Evolutionary conservation across 331 rosid genomes (phyloP).

Genomic region (Stylosanthes scabra): DNA sequence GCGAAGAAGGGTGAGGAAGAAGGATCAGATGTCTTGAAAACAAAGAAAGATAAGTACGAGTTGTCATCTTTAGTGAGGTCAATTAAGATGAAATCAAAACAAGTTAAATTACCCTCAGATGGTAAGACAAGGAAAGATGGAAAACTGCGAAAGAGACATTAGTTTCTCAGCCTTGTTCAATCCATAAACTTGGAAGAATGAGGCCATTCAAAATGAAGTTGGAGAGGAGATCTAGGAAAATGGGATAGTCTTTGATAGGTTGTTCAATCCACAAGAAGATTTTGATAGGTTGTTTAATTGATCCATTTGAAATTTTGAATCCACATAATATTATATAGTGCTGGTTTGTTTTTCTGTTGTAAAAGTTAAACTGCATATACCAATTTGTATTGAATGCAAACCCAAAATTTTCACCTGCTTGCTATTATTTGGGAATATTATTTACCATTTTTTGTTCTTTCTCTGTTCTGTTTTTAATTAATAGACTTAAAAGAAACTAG

Average conservation of each 20-base stretch:
- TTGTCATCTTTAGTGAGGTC: slow-evolving; percentile 71
- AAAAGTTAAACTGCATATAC: slow-evolving; percentile 17
- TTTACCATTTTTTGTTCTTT: no score
- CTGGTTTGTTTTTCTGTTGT: not conserved
- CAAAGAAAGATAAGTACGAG: slow-evolving; percentile 60
- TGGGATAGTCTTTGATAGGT: not conserved
- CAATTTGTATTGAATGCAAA: not conserved
- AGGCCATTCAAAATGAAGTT: not conserved
- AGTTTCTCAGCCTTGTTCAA: slow-evolving; percentile 27
- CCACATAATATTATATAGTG: slow-evolving; percentile 1
- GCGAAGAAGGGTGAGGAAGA: slow-evolving; percentile 44
- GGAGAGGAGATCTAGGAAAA: not conserved
- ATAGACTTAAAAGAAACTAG: no score
- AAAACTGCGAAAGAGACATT: slow-evolving; percentile 37
- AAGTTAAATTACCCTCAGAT: slow-evolving; percentile 48
- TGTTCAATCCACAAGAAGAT: slow-evolving; percentile 1
- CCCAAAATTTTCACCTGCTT: not conserved
- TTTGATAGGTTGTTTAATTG: not conserved
- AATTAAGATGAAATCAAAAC: slow-evolving; percentile 79
- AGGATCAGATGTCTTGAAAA: slow-evolving; percentile 40
- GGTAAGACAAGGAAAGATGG: slow-evolving; percentile 40
- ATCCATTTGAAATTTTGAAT: slow-evolving; percentile 14
- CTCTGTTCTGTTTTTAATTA: no score
- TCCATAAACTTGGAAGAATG: slow-evolving; percentile 14
- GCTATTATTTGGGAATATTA: no score